Evolutionary conservation across 2,329 filamentous ascomycete genomes (phyloP), one percentile per base, ranked within the genome.

Genomic region (Verticillium nubilum): DNA sequence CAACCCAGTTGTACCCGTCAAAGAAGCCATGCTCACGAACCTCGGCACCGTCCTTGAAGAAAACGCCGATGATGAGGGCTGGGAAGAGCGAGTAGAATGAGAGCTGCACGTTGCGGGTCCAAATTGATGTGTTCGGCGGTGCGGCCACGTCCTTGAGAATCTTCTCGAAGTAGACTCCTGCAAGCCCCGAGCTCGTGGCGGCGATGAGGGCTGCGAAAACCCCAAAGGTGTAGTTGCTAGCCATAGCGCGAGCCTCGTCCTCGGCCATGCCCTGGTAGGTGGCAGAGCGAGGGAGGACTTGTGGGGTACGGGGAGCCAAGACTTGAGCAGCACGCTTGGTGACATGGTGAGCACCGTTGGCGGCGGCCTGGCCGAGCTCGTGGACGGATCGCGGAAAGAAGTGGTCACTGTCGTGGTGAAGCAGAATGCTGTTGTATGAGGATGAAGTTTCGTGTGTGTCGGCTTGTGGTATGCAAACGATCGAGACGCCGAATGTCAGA

Each of bases 11-110:
- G 76, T 98, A 99, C 2, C 95, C 95, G 60, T 90, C 89, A 67
- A 99, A 98, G 74, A 98, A 96, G 13, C 95, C 95, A 63, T 91
- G 86, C 72, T 89, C 86, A 27, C 88, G 83, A 64, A 99, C 92
- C 47, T 90, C 88, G 62, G 87, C 85, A 27, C 94, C 95, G 66
- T 99, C 95, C 64, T 92, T 90, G 76, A 91, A 90, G 2, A 96
- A 76, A 5, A 98, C 88, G 1, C 94, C 95, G 57, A 96, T 82
- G 60, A 98, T 86, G 0, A 97, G 80, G 1, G 93, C 90, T 0
- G 94, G 92, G 67, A 97, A 94, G 1, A 98, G 80, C 1, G 93
- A 97, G 77, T 97, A 99, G 70, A 97, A 91, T 1, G 92, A 93
- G 26, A 99, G 79, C 73, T 99, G 95, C 54, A 97, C 89, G 71